phyloP scores from a whole-genome alignment of 176 grass and related monocot genomes.

The Themeda triandra region DNA sequence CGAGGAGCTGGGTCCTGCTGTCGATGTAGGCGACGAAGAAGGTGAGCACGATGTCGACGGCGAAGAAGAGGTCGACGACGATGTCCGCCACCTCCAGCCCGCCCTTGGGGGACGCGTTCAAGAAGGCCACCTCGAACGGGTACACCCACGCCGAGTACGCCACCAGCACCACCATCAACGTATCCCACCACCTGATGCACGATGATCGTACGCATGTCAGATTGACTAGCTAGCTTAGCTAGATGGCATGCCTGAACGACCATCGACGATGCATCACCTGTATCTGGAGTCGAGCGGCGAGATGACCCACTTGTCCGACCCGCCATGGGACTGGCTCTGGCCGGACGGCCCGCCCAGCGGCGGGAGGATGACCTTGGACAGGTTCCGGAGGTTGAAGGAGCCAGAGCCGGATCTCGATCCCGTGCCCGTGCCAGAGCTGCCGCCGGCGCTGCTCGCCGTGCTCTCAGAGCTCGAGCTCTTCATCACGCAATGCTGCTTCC shows the following conservation, averaged over 20 bases:
- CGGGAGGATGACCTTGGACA: constrained; percentile 83
- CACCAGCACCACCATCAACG: constrained; percentile 93
- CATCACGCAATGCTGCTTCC: constrained; percentile 29
- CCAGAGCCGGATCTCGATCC: constrained; percentile 16
- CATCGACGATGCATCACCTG: constrained; percentile 34
- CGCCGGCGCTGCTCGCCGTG: neutral
- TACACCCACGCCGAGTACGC: constrained; percentile 98
- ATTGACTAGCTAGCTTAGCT: neutral
- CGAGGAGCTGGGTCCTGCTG: constrained; percentile 72
- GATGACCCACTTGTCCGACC: constrained; percentile 40
- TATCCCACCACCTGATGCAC: constrained; percentile 75
- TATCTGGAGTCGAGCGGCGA: constrained; percentile 81
- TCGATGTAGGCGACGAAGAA: constrained; percentile 97
- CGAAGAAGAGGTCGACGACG: constrained; percentile 75
- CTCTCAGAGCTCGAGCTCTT: constrained; percentile 22
- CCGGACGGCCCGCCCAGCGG: constrained; percentile 57
- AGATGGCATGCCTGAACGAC: no score
- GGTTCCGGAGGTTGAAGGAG: constrained; percentile 66
- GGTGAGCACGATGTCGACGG: constrained; percentile 77
- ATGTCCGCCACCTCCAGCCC: constrained; percentile 71
- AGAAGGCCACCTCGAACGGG: constrained; percentile 97
- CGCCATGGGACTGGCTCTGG: constrained; percentile 30
- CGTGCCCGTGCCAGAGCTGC: neutral
- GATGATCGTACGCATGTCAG: neutral
- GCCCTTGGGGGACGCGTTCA: constrained; percentile 72